Evolutionary conservation across 352 stramenopile genomes (phyloP).

Genomic region (Pythium phragmitis): DNA sequence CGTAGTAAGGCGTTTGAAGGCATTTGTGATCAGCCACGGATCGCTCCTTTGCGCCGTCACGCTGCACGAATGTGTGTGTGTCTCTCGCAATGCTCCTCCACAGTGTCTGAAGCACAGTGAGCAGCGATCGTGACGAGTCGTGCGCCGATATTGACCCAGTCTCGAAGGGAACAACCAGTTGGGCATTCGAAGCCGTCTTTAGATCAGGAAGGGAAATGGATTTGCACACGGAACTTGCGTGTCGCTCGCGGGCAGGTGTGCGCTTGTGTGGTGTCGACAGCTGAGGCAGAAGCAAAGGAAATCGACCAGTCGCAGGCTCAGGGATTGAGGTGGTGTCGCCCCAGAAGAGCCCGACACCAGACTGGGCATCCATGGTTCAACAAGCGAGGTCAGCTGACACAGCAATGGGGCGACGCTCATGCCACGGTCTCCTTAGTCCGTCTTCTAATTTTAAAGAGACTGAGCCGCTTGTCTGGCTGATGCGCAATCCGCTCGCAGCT

Average conservation of each 20-base stretch:
- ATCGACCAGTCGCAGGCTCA: background rate
- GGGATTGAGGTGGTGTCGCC: background rate
- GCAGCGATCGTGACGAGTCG: slow-evolving; percentile 31
- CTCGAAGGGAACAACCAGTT: background rate
- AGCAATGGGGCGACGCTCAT: slow-evolving; percentile 4
- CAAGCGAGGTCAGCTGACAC: background rate
- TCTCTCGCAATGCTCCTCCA: slow-evolving; percentile 42
- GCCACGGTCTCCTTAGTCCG: background rate
- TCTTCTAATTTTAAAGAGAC: slow-evolving; percentile 51
- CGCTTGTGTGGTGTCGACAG: background rate
- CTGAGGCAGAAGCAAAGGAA: background rate
- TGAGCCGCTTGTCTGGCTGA: slow-evolving; percentile 36
- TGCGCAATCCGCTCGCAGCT: slow-evolving; percentile 39
- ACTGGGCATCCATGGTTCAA: background rate
- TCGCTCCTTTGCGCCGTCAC: slow-evolving; percentile 4
- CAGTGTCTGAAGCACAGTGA: slow-evolving; percentile 52
- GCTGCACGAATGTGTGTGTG: slow-evolving; percentile 32
- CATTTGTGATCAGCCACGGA: slow-evolving; percentile 11
- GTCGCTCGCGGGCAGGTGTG: background rate
- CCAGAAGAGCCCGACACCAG: slow-evolving; percentile 14
- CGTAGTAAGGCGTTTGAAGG: slow-evolving; percentile 13
- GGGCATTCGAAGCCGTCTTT: background rate
- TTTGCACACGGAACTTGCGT: background rate
- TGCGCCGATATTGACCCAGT: slow-evolving; percentile 10
- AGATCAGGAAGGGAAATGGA: slow-evolving; percentile 13